Evolutionary conservation across 2,329 filamentous ascomycete species (phyloP), one percentile per base, ranked within the genome.

Genomic region (Chrysosporium keratinophilum): DNA sequence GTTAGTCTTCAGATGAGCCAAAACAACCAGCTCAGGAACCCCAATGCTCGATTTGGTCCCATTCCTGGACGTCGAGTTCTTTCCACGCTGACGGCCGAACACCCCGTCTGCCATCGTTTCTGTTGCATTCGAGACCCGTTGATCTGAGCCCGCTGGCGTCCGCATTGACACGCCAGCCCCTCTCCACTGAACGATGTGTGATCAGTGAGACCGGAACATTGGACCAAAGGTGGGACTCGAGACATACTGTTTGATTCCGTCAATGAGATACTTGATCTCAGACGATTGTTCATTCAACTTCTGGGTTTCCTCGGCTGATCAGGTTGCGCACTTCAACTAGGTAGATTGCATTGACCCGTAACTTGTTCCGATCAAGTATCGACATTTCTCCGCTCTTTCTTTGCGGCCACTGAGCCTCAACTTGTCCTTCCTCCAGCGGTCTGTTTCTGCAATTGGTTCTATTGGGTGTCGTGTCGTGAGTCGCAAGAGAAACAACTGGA

Each of bases 51-150:
- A n/a, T 17, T 28, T 28, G 15, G 2, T 19, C 20, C 23, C n/a
- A 15, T 37, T 23, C 12, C 41, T 45, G 31, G 15, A 52, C 12
- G 28, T 37, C 41, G 12, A 45, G 5, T 39, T 37, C 37, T 12
- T 50, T 43, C 31, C 40, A 50, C 41, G 31, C 50, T 44, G 15
- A 7, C n/a, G 15, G 15, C 40, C 39, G 49, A 43, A 15, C 28
- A 43, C 14, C 45, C 19, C 11, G 12, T 14, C 50, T 28, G 33
- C n/a, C 31, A 17, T 10, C 45, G 50, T 44, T 44, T 51, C 31
- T 45, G 40, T 44, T 44, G 40, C 41, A 52, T 52, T 45, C 17
- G 40, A 45, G 35, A 43, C 23, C 28, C 41, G n/a, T 40, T 41
- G n/a, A 37, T 19, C 15, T 42, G 47, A 33, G 19, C 28, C 35